Percentiles rank a stretch among this genome's conserved stretches.
phyloP scores from a whole-genome alignment of 2,329 filamentous ascomycete genomes.

The Sphaerulina vaccinii region DNA sequence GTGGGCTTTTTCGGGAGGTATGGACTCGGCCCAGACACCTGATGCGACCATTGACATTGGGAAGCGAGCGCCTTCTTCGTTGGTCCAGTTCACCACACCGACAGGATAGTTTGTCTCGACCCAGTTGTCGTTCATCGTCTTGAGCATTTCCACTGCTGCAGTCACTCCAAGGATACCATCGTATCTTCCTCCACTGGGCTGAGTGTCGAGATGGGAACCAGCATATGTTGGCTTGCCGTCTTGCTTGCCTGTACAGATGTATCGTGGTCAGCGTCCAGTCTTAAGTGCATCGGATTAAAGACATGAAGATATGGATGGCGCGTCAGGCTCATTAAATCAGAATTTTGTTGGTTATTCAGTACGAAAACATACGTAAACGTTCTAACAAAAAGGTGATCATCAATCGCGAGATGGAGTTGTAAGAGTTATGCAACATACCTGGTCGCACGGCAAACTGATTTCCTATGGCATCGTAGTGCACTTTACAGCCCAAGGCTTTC shows the following conservation, averaged over 20 bases:
- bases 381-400: background rate
- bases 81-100: slow-evolving; percentile 77
- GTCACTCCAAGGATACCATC: slow-evolving; percentile 75
- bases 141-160: slow-evolving; percentile 71
- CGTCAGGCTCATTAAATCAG: background rate
- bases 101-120: slow-evolving; percentile 69
- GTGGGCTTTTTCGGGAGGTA: slow-evolving; percentile 62
- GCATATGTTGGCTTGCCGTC: slow-evolving; percentile 48
- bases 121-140: slow-evolving; percentile 64
- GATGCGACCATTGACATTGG: slow-evolving; percentile 72
- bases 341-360: background rate
- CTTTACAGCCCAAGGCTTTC: slow-evolving; percentile 62
- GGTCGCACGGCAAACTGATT: slow-evolving; percentile 75
- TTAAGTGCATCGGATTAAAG: background rate
- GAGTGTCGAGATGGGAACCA: slow-evolving; percentile 54
- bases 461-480: slow-evolving; percentile 72
- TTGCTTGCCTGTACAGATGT: slow-evolving; percentile 27
- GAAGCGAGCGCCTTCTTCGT: slow-evolving; percentile 80
- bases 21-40: slow-evolving; percentile 72
- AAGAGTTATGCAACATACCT: slow-evolving; percentile 45
- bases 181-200: slow-evolving; percentile 64
- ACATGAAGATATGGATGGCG: background rate
- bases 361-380: background rate
- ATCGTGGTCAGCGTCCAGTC: background rate
- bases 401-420: background rate